A percentile compares a stretch with the other conserved stretches of the same genome.
phyloP scores from a whole-genome alignment of 169 alveolate genomes.

The Eimeria necatrix region DNA sequence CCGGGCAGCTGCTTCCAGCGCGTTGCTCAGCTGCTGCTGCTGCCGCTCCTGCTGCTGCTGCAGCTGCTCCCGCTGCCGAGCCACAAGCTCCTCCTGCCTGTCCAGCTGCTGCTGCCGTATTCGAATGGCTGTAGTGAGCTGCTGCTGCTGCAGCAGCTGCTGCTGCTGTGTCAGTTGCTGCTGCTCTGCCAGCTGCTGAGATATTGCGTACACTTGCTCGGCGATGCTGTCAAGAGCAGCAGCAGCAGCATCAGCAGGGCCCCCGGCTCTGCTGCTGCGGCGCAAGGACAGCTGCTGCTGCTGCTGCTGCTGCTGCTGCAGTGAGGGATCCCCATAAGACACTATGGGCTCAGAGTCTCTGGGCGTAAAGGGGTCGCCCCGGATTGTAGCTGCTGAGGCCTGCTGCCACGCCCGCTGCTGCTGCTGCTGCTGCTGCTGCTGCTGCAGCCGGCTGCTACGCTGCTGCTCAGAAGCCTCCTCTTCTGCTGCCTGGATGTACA shows the following conservation, averaged over 20 bases:
- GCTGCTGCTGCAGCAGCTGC: neutral
- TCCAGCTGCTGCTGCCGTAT: conserved; percentile 56
- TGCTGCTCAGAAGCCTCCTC: conserved; percentile 23
- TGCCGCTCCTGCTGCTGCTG: conserved; percentile 66
- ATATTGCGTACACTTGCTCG: conserved; percentile 26
- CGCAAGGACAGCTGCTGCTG: conserved; percentile 14
- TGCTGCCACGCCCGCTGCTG: neutral
- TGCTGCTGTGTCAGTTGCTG: neutral
- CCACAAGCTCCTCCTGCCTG: conserved; percentile 26
- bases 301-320: neutral
- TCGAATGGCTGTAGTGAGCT: neutral
- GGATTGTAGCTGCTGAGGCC: neutral
- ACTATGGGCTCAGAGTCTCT: neutral
- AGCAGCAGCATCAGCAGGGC: conserved; percentile 58
- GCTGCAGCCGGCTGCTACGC: conserved; percentile 10
- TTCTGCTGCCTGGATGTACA: conserved; percentile 51
- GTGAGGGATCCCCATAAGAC: neutral
- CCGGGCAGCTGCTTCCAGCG: neutral
- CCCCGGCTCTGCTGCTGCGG: conserved; percentile 18
- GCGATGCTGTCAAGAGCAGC: conserved; percentile 43
- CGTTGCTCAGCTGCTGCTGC: neutral
- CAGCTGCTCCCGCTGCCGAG: conserved; percentile 40
- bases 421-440: conserved; percentile 12
- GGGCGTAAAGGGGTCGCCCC: neutral
- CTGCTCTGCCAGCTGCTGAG: conserved; percentile 23